These are phyloP conservation scores for Pseudocercospora pini-densiflorae DNA, from an alignment of 2,329 filamentous ascomycete species.

Conservation along the genomic window DNA sequence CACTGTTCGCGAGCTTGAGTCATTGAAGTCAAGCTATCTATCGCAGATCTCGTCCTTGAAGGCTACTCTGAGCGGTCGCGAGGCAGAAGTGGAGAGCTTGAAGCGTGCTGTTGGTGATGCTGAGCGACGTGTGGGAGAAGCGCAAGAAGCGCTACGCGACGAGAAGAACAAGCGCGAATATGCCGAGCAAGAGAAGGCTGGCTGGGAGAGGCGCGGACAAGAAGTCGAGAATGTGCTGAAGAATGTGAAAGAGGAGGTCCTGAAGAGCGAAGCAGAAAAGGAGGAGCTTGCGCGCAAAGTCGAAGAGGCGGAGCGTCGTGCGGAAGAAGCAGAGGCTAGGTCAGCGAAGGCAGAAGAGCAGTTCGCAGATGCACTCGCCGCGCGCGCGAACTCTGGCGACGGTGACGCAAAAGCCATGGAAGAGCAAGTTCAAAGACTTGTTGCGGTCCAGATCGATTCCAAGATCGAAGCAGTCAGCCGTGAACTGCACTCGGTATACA, in stretches of 20 bases:
- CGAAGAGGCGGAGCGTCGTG: constrained; percentile 75
- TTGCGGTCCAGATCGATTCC: constrained; percentile 77
- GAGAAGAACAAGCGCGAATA: constrained; percentile 72
- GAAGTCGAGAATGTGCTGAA: constrained; percentile 84
- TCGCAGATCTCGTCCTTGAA: constrained; percentile 95
- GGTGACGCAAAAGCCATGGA: constrained; percentile 44
- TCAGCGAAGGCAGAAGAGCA: constrained; percentile 68
- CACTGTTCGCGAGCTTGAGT: constrained; percentile 89
- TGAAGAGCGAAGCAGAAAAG: constrained; percentile 76
- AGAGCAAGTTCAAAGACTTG: constrained; percentile 49
- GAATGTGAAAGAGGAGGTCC: constrained; percentile 80
- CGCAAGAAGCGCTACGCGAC: constrained; percentile 80
- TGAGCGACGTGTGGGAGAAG: constrained; percentile 87
- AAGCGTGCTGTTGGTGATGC: constrained; percentile 89
- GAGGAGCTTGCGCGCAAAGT: constrained; percentile 77
- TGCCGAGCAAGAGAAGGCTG: constrained; percentile 73
- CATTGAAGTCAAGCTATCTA: constrained; percentile 85
- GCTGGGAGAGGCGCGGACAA: constrained; percentile 81
- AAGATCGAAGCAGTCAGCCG: constrained; percentile 75
- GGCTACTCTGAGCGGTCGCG: constrained; percentile 87
- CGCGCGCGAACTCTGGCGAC: constrained; percentile 32
- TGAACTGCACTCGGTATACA: constrained; percentile 91
- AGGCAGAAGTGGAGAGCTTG: constrained; percentile 85
- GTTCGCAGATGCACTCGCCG: constrained; percentile 65
- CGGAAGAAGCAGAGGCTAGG: constrained; percentile 74